Percentiles rank a stretch among this genome's conserved stretches.
phyloP scores from a whole-genome alignment of 495 filamentous ascomycete species.

The Penicillium odoratum region DNA sequence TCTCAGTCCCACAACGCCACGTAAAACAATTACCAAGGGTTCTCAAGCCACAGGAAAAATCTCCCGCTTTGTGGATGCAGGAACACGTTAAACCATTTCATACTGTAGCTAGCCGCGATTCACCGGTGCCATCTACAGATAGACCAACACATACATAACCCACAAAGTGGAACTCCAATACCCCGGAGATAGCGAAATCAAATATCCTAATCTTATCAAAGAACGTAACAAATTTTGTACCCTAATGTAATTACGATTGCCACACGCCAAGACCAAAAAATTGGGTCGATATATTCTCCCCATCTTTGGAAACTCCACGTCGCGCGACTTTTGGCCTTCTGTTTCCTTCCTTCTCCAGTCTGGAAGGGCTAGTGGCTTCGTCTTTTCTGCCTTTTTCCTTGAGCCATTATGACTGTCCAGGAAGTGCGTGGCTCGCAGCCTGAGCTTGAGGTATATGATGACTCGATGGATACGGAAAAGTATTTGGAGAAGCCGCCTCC shows the following conservation, averaged over 20 bases:
- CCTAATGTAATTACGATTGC: slow-evolving; percentile 15
- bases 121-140: background rate
- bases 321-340: slow-evolving; percentile 8
- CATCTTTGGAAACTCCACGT: slow-evolving; percentile 20
- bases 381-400: background rate
- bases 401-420: slow-evolving; percentile 17
- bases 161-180: background rate
- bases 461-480: slow-evolving; percentile 20
- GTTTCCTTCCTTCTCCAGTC: slow-evolving; percentile 9
- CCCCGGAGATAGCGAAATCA: background rate
- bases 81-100: background rate
- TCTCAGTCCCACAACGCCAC: background rate
- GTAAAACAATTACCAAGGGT: background rate
- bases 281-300: slow-evolving; percentile 20
- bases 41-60: background rate
- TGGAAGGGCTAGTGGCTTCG: background rate
- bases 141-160: background rate
- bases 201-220: background rate
- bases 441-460: slow-evolving; percentile 20
- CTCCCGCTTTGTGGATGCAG: background rate
- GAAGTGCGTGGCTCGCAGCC: slow-evolving; percentile 13
- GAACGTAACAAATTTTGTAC: background rate
- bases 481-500: slow-evolving; percentile 12
- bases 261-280: slow-evolving; percentile 26
- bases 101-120: background rate